Conservation (phyloP, 352 stramenopile genomes). For the Phytophthora pini region DNA sequence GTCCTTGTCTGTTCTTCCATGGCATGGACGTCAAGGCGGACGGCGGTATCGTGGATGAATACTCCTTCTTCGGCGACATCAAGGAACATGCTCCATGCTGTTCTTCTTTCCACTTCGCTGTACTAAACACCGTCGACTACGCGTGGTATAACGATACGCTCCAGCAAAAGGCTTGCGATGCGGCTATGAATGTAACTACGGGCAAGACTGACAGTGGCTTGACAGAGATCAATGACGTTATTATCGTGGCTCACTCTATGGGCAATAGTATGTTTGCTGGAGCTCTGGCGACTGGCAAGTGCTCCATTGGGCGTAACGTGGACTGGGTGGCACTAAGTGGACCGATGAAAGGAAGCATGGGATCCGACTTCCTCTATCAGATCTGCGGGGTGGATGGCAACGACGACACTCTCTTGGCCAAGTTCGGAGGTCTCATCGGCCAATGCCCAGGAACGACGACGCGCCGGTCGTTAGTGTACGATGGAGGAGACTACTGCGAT, state of each 20-base stretch:
- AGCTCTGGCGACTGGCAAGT: constrained; percentile 52
- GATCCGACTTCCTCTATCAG: constrained; percentile 47
- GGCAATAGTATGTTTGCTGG: constrained; percentile 57
- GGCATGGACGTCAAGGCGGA: constrained; percentile 48
- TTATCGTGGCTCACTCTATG: constrained; percentile 67
- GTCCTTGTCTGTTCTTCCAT: constrained; percentile 62
- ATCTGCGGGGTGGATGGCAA: constrained; percentile 37
- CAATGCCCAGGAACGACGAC: constrained; percentile 48
- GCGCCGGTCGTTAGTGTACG: constrained; percentile 43
- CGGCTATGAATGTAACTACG: constrained; percentile 38
- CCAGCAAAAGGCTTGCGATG: constrained; percentile 47
- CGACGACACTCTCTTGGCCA: constrained; percentile 20
- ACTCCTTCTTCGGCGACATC: constrained; percentile 53
- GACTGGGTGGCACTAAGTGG: constrained; percentile 48
- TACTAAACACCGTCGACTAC: constrained; percentile 57
- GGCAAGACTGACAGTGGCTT: constrained; percentile 15
- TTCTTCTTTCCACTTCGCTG: constrained; percentile 47
- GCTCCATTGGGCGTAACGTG: constrained; percentile 40
- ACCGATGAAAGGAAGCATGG: constrained; percentile 60
- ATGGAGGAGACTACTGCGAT: constrained; percentile 43
- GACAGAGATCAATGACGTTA: constrained; percentile 55
- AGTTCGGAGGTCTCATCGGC: constrained; percentile 41
- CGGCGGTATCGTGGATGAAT: constrained; percentile 37
- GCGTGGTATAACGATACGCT: constrained; percentile 55
- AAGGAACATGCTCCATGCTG: constrained; percentile 61